phyloP scores from a whole-genome alignment of 495 filamentous ascomycete species.

The Penicillium simplicissimum region DNA sequence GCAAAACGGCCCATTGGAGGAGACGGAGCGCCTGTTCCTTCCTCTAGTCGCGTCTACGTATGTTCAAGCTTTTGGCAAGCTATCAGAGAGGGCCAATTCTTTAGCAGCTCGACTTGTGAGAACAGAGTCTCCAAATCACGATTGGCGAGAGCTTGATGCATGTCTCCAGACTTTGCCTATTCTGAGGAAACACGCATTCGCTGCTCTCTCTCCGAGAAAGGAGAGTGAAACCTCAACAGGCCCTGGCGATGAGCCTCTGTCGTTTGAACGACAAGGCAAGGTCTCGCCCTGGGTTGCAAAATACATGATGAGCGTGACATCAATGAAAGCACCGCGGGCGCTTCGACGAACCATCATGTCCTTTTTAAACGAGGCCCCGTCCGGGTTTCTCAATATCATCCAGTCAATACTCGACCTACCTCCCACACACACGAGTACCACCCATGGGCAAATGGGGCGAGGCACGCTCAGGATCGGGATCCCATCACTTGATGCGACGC shows the following conservation, averaged over 20 bases:
- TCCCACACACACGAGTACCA: background rate
- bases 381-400: background rate
- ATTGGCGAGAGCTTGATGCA: background rate
- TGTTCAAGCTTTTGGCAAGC: background rate
- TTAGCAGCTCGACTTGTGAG: background rate
- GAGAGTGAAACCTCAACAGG: background rate
- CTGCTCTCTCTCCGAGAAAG: background rate
- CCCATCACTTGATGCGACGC: background rate
- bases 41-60: background rate
- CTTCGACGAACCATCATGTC: constrained; percentile 1
- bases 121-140: background rate
- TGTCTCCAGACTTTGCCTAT: background rate
- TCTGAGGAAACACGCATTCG: background rate
- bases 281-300: background rate
- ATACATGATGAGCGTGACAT: constrained; percentile 1
- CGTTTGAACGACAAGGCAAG: background rate
- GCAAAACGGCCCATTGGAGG: background rate
- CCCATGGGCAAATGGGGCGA: background rate
- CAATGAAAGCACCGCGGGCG: background rate
- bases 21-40: background rate
- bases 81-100: background rate
- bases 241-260: background rate
- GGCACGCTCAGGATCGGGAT: background rate
- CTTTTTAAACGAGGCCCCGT: background rate
- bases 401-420: background rate